Evolutionary conservation across 495 filamentous ascomycete species (phyloP), one percentile per base, ranked within the genome.

Genomic region (Lophium mytilinum): DNA sequence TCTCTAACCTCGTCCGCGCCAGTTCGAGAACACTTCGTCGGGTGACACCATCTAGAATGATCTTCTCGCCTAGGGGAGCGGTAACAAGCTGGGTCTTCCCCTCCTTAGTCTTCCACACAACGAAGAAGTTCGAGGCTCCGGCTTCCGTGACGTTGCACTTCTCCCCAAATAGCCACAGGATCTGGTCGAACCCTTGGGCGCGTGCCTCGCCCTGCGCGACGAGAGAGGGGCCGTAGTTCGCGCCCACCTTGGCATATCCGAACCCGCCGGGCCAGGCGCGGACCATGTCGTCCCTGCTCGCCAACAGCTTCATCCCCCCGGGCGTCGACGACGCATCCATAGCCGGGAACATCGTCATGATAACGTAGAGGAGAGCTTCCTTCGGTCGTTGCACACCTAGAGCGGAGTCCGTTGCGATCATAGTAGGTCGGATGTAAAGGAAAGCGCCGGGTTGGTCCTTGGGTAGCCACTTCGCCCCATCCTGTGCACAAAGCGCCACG

Each of bases 181-280:
- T 85, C 76, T 95, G 90, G 64, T 90, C 79, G 61, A 83, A 95
- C 3, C 90, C 90, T 53, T 77, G 69, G 10, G 73, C 75, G 54
- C 78, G 73, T 8, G 90, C 90, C 67, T 89, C 83, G 37, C 77
- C 75, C 42, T 90, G 88, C 1, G 89, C 85, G 55, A 86, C 77
- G 40, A 96, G 74, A 21, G 77, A 82, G 7, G 90, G 90, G 0
- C 89, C 90, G 68, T 96, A 95, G 75, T 96, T 96, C 24, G 90
- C 90, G 46, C 89, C 89, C 10, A 96, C 82, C 73, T 96, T 95
- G 48, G 89, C 89, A 61, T 83, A 89, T 0, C 90, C 90, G 66
- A 92, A 93, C 30, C 90, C 90, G 39, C 90, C 90, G 30, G 90
- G 90, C 90, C 90, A 96, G 14, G 90, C 90, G 45, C 91, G 84